Base-by-base conservation (phyloP, 176 grass and related monocot genomes). In the Musa troglodytarum region DNA sequence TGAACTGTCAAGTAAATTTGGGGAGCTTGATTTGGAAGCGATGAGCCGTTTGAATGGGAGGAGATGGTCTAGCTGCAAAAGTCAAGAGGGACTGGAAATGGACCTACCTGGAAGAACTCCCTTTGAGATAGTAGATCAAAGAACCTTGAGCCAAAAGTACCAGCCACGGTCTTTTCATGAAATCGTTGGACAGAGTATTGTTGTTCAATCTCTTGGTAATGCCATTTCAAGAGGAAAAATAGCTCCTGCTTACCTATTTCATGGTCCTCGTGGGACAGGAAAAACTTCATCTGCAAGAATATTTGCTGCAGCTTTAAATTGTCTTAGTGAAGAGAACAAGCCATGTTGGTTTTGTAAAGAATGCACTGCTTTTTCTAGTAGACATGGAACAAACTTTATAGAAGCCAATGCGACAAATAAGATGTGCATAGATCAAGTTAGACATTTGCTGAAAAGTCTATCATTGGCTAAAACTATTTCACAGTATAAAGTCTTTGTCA, bases 61-160 rank as follows among this genome's bases (percentile, higher is more conserved):
- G 53, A 92, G 89, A 78, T 96, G 92, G 92, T 96, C 92, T 77
- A 89, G 76, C 71, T 96, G 92, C 66, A 96, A 89, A 96, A 96
- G 86, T 56, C 80, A 78, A 76, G 92, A 96, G 13, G 80, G 57
- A 26, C 53, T 80, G 19, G 81, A 89, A 75, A 43, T 84, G 3
- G 77, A 78, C 54, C 26, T 55, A 78, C 74, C 9, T 76, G 74
- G 52, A 13, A 58, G 63, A 61, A 29, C 19, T 54, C 70, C 79
- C 28, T 43, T 85, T 49, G 81, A 69, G 55, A 65, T 57, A 8
- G 9, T 71, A 29, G 82, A 96, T 29, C 75, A 82, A 28, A 89
- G 88, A 87, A 93, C 88, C 80, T 98, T 93, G 78, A 93, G 88
- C 77, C 95, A 98, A 52, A 98, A 98, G 75, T 98, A 93, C 78